phyloP scores from a whole-genome alignment of 2,329 filamentous ascomycete species.

The Pseudogymnoascus sp. region DNA sequence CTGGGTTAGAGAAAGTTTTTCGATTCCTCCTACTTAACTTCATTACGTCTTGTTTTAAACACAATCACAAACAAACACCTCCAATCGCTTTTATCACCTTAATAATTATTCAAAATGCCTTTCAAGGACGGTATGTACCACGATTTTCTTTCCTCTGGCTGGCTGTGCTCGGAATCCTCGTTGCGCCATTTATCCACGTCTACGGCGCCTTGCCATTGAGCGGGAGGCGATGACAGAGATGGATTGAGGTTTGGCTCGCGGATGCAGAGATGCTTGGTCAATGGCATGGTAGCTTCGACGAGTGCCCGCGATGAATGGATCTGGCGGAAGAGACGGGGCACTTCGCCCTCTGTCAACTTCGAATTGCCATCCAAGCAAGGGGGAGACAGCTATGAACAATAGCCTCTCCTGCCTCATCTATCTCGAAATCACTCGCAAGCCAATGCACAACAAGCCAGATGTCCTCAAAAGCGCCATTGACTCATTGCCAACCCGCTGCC shows the following conservation, averaged over 20 bases:
- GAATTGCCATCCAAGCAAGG: neutral
- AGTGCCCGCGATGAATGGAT: neutral
- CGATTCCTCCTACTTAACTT: neutral
- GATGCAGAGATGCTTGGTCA: neutral
- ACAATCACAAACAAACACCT: constrained; percentile 4
- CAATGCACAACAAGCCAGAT: neutral
- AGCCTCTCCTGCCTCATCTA: neutral
- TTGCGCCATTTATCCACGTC: constrained; percentile 16
- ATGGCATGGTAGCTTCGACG: neutral
- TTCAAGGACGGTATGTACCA: constrained; percentile 32
- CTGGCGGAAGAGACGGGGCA: neutral
- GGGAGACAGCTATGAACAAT: neutral
- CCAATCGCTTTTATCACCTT: constrained; percentile 10
- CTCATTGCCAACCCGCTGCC: neutral
- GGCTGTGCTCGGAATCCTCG: constrained; percentile 7
- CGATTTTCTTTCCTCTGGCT: neutral
- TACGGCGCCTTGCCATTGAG: constrained; percentile 10
- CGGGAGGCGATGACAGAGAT: neutral
- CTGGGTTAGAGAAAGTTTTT: constrained; percentile 1
- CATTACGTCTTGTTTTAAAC: neutral
- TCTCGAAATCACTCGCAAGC: neutral
- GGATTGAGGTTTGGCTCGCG: neutral
- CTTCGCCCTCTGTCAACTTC: neutral
- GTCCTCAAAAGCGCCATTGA: neutral
- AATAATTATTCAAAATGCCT: constrained; percentile 31